These are phyloP conservation scores for Peniophora sp. DNA, from an alignment of 1,284 basidiomycete genomes.

Conservation along the genomic window DNA sequence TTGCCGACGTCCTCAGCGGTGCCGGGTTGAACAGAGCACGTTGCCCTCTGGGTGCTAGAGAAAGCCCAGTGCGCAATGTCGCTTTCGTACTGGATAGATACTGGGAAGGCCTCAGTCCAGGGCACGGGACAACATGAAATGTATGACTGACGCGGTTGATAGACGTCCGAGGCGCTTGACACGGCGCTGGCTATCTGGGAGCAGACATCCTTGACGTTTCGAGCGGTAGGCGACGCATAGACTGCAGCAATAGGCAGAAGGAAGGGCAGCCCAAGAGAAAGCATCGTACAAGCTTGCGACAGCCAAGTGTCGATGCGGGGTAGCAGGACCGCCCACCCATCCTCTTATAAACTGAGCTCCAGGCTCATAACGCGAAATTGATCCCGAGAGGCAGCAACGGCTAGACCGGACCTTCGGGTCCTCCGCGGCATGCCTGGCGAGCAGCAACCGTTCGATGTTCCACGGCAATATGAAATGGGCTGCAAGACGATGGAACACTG, in stretches of 20 bases:
- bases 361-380: no score
- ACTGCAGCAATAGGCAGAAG: neutral
- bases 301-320: no score
- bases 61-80: conserved; percentile 37
- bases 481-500: no score
- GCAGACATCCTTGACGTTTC: neutral
- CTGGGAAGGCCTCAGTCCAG: conserved; percentile 5
- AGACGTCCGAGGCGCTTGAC: neutral
- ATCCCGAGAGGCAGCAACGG: no score
- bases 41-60: conserved; percentile 32
- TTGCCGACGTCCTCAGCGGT: conserved; percentile 34
- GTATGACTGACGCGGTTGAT: conserved; percentile 1
- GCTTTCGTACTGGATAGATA: conserved; percentile 21
- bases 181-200: neutral
- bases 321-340: no score
- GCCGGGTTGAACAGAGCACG: conserved; percentile 43
- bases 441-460: no score
- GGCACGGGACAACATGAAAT: neutral
- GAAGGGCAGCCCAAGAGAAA: neutral
- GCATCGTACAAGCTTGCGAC: neutral
- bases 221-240: neutral
- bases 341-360: no score
- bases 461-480: no score
- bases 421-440: no score
- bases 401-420: no score